A percentile compares a stretch with the other conserved stretches of the same genome.
These are phyloP conservation scores for Camellia sinensis DNA, from an alignment of 148 eudicot genomes.

Conservation along the genomic window DNA sequence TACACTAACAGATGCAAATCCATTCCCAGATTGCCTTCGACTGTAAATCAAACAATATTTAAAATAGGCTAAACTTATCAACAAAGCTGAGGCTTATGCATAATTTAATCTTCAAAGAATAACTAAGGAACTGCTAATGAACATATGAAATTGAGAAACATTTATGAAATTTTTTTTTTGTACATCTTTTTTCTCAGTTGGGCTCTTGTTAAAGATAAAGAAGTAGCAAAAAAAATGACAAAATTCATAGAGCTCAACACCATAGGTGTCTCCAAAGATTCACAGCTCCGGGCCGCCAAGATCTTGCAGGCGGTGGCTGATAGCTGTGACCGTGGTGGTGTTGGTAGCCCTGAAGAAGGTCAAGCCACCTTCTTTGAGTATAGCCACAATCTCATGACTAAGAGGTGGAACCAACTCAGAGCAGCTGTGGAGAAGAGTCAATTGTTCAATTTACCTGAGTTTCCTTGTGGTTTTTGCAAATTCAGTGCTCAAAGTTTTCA, in stretches of 20 bases:
- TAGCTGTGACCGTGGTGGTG: constrained; percentile 31
- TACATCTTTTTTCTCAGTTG: constrained; percentile 45
- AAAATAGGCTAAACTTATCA: too few species aligned
- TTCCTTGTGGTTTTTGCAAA: constrained; percentile 56
- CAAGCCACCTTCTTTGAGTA: constrained; percentile 54
- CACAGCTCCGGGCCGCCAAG: constrained; percentile 90
- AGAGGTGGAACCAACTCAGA: constrained; percentile 74
- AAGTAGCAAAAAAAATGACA: constrained; percentile 80
- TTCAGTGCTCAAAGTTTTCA: constrained; percentile 52
- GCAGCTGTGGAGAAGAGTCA: constrained; percentile 49
- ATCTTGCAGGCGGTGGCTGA: constrained; percentile 71
- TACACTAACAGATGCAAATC: too few species aligned
- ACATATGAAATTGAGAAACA: too few species aligned
- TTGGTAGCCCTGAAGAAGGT: constrained; percentile 12
- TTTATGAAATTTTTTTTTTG: neutral
- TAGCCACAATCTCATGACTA: constrained; percentile 45
- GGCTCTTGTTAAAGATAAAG: constrained; percentile 84
- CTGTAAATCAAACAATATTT: too few species aligned
- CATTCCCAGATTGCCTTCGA: too few species aligned
- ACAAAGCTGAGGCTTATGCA: too few species aligned
- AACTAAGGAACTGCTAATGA: too few species aligned
- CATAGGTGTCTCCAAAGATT: constrained; percentile 94
- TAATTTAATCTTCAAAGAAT: too few species aligned
- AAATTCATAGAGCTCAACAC: constrained; percentile 80
- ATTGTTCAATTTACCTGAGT: constrained; percentile 63